phyloP scores from a whole-genome alignment of 2,329 filamentous ascomycete genomes.

The Capronia coronata region DNA sequence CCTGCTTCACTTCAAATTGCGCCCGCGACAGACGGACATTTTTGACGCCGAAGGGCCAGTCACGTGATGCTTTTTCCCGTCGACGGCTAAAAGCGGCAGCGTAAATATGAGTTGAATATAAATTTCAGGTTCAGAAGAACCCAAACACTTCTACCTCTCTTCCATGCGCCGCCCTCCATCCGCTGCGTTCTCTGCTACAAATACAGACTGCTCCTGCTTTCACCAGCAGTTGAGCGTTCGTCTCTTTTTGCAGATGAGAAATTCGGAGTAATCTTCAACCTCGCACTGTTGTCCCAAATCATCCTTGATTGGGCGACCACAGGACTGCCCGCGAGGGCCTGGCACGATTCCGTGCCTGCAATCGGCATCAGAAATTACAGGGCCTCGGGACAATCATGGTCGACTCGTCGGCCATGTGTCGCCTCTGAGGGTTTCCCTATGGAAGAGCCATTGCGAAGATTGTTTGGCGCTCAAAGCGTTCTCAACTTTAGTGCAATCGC shows the following conservation, averaged over 20 bases:
- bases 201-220: conserved; percentile 39
- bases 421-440: conserved; percentile 52
- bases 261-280: conserved; percentile 94
- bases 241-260: conserved; percentile 73
- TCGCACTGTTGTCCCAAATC: conserved; percentile 28
- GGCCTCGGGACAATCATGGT: conserved; percentile 36
- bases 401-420: conserved; percentile 30
- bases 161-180: conserved; percentile 79
- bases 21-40: too few species aligned
- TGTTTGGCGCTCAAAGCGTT: conserved; percentile 49
- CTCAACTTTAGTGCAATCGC: conserved; percentile 94
- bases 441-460: conserved; percentile 93
- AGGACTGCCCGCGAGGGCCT: conserved; percentile 75
- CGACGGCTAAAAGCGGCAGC: conserved; percentile 14
- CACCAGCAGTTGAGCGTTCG: conserved; percentile 12
- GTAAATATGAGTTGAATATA: conserved; percentile 8
- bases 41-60: too few species aligned
- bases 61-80: background rate
- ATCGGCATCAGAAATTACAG: conserved; percentile 90
- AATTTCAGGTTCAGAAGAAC: background rate
- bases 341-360: conserved; percentile 70
- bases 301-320: background rate
- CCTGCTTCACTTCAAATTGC: too few species aligned
- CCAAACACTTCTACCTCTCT: conserved; percentile 35
- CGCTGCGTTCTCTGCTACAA: conserved; percentile 94